Conservation (phyloP, 2,329 filamentous ascomycete genomes). For the Cyclaneusma minus region DNA sequence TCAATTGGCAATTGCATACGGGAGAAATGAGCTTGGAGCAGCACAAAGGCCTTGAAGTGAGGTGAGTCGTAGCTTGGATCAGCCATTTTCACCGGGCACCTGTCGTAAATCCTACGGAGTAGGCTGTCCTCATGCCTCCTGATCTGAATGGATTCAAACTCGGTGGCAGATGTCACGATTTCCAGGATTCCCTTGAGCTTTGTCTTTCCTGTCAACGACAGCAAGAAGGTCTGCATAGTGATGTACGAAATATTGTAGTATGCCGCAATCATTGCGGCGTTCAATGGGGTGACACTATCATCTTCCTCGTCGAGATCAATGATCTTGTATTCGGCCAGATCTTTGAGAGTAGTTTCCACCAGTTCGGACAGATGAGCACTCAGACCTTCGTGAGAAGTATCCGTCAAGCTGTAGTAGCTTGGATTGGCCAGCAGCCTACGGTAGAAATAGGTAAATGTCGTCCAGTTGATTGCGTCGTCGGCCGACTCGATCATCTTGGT, state of each 20-base stretch:
- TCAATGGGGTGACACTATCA: constrained; percentile 74
- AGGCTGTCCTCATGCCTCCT: constrained; percentile 81
- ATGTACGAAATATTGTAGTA: constrained; percentile 99
- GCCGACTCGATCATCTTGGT: constrained; percentile 90
- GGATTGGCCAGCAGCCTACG: constrained; percentile 87
- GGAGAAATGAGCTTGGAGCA: constrained; percentile 93
- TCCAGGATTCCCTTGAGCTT: constrained; percentile 96
- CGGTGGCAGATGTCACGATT: constrained; percentile 90
- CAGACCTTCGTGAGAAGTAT: constrained; percentile 82
- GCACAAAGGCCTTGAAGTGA: constrained; percentile 96
- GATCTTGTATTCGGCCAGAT: constrained; percentile 83
- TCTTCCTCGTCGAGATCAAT: constrained; percentile 93
- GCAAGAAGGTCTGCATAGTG: constrained; percentile 95
- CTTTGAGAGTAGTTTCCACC: constrained; percentile 82
- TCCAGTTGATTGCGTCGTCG: constrained; percentile 96
- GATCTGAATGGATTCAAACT: constrained; percentile 92
- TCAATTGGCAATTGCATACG: constrained; percentile 94
- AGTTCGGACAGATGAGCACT: constrained; percentile 88
- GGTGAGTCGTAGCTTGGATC: constrained; percentile 79
- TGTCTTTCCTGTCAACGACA: constrained; percentile 75
- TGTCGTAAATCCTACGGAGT: constrained; percentile 83
- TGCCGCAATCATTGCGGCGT: constrained; percentile 93
- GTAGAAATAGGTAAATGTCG: constrained; percentile 97
- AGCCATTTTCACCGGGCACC: constrained; percentile 88
- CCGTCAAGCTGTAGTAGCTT: constrained; percentile 84